Evolutionary conservation across 2,329 filamentous ascomycete genomes (phyloP), one percentile per base, ranked within the genome.

Genomic region (Aspergillus calidoustus): DNA sequence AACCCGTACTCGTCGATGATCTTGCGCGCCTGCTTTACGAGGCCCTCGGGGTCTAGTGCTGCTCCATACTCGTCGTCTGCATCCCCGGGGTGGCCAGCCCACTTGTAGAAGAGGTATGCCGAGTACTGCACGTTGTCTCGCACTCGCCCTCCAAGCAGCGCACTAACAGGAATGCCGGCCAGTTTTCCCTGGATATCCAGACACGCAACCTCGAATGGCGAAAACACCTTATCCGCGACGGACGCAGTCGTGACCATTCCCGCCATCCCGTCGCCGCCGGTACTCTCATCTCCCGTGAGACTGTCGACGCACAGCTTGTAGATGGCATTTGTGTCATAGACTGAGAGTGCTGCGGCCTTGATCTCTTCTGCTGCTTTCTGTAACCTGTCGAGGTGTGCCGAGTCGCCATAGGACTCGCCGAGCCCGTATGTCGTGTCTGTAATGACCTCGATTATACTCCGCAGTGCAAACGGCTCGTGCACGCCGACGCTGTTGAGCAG

Each of bases 21-120:
- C 15, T 49, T 57, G n/a, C n/a, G 11, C 8, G 54, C 54, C 25
- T 57, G 54, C 8, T n/a, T n/a, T 19, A 57, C 19, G 13, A 57
- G 44, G 0, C 44, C 44, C 4, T 41, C 7, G 79, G 79, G 49
- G 77, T 78, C 62, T 73, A 81, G 69, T 0, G 77, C 79, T 6
- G 71, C 59, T 2, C 77, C 76, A 51, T 77, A 80, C 61, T 80
- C 77, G 28, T 81, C 79, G 38, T 80, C 76, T 0, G 72, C 59
- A 13, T 76, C 62, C 0, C 76, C 79, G 0, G 79, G 77, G 49
- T 81, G 78, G 1, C 78, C 76, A 7, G 60, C 72, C 78, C 79
- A 80, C 49, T 81, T 80, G 64, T 80, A 80, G 60, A 81, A 81
- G 5, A 80, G 68, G 55, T 80, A 81, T 3, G 79, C 79, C 2